Evolutionary conservation across 108 stramenopile genomes (phyloP).

Genomic region (Nitzschia sp.): DNA sequence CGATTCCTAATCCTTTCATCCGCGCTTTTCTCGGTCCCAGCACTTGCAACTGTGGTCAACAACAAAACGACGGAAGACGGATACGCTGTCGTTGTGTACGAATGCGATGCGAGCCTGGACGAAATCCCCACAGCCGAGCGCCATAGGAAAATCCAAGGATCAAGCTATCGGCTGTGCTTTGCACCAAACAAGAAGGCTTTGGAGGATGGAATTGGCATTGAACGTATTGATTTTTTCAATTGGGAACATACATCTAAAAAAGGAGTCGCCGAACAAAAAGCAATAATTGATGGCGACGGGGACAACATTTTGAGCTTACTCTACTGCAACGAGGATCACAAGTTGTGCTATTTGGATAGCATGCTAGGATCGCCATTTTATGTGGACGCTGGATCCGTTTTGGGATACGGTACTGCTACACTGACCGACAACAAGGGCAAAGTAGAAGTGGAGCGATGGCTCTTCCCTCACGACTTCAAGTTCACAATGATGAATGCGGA

Average conservation of each 20-base stretch:
- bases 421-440: conserved; percentile 8
- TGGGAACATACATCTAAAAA: conserved; percentile 9
- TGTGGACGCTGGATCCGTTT: conserved; percentile 13
- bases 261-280: conserved; percentile 2
- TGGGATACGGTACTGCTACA: conserved; percentile 16
- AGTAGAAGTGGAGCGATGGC: conserved; percentile 1
- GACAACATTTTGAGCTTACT: conserved; percentile 14
- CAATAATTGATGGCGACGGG: conserved; percentile 19
- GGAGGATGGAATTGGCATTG: conserved; percentile 22
- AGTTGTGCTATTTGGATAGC: conserved; percentile 16
- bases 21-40: background rate
- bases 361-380: conserved; percentile 16
- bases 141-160: conserved; percentile 8
- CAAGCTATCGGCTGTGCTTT: conserved; percentile 15
- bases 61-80: conserved; percentile 7
- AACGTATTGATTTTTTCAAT: conserved; percentile 15
- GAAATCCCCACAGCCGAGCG: background rate
- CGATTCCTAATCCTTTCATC: too few relatives aligned
- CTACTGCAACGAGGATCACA: conserved; percentile 4
- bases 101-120: conserved; percentile 16
- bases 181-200: conserved; percentile 12
- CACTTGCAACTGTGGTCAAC: background rate
- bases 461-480: conserved; percentile 17
- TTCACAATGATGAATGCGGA: conserved; percentile 8
- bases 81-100: conserved; percentile 23